These are phyloP conservation scores for Heritiera fomes DNA, from an alignment of 345 rosid species.

Conservation along the genomic window DNA sequence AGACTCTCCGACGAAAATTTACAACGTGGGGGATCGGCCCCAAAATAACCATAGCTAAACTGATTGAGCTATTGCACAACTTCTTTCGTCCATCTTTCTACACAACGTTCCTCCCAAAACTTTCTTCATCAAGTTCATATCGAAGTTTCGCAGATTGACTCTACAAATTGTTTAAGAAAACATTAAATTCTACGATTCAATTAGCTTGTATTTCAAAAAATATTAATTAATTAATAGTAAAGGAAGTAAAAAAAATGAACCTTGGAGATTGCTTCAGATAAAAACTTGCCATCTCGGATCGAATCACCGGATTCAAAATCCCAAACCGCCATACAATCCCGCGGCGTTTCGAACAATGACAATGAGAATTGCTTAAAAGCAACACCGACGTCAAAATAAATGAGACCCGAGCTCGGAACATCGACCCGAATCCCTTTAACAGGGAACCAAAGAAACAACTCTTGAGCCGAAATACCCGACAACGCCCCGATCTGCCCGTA, in stretches of 20 bases:
- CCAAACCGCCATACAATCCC: conserved; percentile 58
- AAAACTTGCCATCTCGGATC: conserved; percentile 12
- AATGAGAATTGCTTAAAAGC: conserved; percentile 77
- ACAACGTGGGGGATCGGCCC: conserved; percentile 30
- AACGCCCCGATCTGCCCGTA: conserved; percentile 59
- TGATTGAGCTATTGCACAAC: conserved; percentile 37
- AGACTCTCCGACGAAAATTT: conserved; percentile 35
- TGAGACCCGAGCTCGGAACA: conserved; percentile 82
- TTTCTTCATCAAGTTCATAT: conserved; percentile 32
- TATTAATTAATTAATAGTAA: not conserved
- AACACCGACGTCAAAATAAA: conserved; percentile 87
- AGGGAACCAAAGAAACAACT: conserved; percentile 86
- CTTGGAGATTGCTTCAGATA: conserved; percentile 35
- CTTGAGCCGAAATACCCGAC: conserved; percentile 82
- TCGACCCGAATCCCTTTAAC: conserved; percentile 84
- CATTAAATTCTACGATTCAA: not conserved
- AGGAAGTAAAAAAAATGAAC: conserved; percentile 28
- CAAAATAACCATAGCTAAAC: conserved; percentile 31
- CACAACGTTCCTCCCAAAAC: conserved; percentile 32
- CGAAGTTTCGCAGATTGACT: conserved; percentile 34
- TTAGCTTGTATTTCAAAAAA: not conserved
- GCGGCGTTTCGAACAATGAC: conserved; percentile 81
- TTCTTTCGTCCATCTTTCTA: conserved; percentile 29
- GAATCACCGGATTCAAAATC: conserved; percentile 23
- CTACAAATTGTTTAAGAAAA: conserved; percentile 34